phyloP scores from a whole-genome alignment of 306 rosid species.

The Trifolium dubium region DNA sequence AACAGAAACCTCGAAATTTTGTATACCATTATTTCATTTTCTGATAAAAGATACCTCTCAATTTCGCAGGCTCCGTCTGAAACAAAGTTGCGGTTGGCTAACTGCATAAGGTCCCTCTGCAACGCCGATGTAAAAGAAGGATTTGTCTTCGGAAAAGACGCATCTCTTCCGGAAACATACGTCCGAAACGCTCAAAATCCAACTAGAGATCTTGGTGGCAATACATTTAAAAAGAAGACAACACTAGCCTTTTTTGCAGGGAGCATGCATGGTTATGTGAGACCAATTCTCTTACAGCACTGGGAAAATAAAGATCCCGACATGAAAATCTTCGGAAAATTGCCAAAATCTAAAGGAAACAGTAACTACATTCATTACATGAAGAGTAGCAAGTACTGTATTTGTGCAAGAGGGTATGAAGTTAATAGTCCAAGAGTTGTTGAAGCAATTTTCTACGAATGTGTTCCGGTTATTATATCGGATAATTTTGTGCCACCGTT shows the following conservation, averaged over 20 bases:
- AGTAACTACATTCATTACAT: conserved; percentile 67
- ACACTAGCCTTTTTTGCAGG: conserved; percentile 88
- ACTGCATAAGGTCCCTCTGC: conserved; percentile 80
- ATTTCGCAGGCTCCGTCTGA: conserved; percentile 69
- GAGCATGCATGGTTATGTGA: conserved; percentile 72
- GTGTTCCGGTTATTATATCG: conserved; percentile 84
- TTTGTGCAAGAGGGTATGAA: conserved; percentile 90
- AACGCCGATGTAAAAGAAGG: conserved; percentile 82
- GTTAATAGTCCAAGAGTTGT: conserved; percentile 94
- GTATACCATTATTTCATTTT: conserved; percentile 13
- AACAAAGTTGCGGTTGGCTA: conserved; percentile 64
- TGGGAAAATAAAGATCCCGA: conserved; percentile 93
- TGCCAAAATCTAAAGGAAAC: conserved; percentile 59
- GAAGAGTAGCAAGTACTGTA: conserved; percentile 93
- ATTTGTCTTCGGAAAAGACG: conserved; percentile 81
- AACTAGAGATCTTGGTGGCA: conserved; percentile 65
- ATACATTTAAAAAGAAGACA: conserved; percentile 54
- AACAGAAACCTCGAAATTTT: neutral
- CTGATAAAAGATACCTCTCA: conserved; percentile 29
- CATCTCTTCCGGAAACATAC: conserved; percentile 81
- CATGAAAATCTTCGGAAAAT: conserved; percentile 74
- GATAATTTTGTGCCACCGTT: conserved; percentile 94
- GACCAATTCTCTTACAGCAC: conserved; percentile 73
- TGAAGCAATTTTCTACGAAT: conserved; percentile 80
- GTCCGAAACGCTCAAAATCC: conserved; percentile 55